Evolutionary conservation across 2,329 filamentous ascomycete genomes (phyloP).

Genomic region (Ophidiomyces ophidiicola): DNA sequence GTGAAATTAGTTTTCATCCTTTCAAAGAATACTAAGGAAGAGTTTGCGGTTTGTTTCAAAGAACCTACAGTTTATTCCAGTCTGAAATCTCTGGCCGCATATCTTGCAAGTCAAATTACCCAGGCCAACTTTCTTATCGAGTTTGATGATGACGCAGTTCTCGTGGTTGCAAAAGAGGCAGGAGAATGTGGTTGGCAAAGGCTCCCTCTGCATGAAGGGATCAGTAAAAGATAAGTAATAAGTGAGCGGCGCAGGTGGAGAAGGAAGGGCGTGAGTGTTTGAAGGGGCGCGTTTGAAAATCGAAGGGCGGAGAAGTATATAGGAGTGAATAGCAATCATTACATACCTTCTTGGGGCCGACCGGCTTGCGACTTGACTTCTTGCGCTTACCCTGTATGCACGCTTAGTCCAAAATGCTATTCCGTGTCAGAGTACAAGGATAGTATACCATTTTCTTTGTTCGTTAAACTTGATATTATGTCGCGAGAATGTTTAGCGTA

Average conservation of each 20-base stretch:
- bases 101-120: constrained; percentile 81
- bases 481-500: too few species aligned
- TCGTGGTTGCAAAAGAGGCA: constrained; percentile 99
- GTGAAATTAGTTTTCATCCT: constrained; percentile 5
- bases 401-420: too few species aligned
- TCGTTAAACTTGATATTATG: too few species aligned
- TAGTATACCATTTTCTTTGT: constrained; percentile 3
- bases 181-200: constrained; percentile 63
- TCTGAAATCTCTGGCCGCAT: constrained; percentile 88
- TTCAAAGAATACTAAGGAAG: too few species aligned
- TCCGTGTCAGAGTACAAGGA: too few species aligned
- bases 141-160: constrained; percentile 75
- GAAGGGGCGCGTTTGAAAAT: constrained; percentile 3
- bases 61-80: constrained; percentile 68
- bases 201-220: constrained; percentile 30
- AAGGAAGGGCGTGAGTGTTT: too few species aligned
- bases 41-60: too few species aligned
- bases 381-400: constrained; percentile 87
- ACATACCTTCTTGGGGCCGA: constrained; percentile 67
- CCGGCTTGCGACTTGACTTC: constrained; percentile 66
- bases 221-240: too few species aligned
- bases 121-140: constrained; percentile 84
- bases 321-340: constrained; percentile 3
- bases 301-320: constrained; percentile 3
- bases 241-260: too few species aligned